A percentile compares a stretch with the other conserved stretches of the same genome.
These are phyloP conservation scores for Microcyclosporella mali DNA, from an alignment of 2,329 filamentous ascomycete species.

Conservation along the genomic window DNA sequence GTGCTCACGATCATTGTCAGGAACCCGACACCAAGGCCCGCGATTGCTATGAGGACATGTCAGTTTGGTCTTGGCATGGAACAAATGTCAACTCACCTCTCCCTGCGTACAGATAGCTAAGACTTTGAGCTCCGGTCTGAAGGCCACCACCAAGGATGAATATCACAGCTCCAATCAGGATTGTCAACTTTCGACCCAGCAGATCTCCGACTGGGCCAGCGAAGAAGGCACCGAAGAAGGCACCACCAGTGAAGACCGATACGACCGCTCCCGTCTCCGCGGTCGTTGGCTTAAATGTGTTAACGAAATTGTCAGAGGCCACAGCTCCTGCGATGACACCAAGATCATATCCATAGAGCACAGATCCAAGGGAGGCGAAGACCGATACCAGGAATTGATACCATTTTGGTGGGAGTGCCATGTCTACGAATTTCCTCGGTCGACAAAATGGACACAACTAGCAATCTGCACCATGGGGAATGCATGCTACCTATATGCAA, in stretches of 20 bases:
- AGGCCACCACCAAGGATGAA: slow-evolving; percentile 67
- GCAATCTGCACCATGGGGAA: too few species aligned
- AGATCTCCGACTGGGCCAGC: slow-evolving; percentile 59
- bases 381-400: slow-evolving; percentile 55
- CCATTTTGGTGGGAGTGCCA: slow-evolving; percentile 52
- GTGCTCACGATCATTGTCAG: slow-evolving; percentile 61
- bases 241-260: slow-evolving; percentile 69
- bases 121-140: slow-evolving; percentile 59
- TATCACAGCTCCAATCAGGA: slow-evolving; percentile 62
- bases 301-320: slow-evolving; percentile 38
- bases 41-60: slow-evolving; percentile 17
- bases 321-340: slow-evolving; percentile 57
- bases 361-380: slow-evolving; percentile 54
- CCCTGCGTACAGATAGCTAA: slow-evolving; percentile 62
- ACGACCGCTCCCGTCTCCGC: slow-evolving; percentile 59
- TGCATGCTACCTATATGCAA: too few species aligned
- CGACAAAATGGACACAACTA: too few species aligned
- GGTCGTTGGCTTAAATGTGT: slow-evolving; percentile 35
- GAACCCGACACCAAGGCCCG: slow-evolving; percentile 49
- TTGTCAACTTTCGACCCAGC: slow-evolving; percentile 65
- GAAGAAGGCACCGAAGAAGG: slow-evolving; percentile 61
- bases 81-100: slow-evolving; percentile 34
- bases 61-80: not conserved
- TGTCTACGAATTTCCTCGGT: slow-evolving; percentile 21
- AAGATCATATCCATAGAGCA: slow-evolving; percentile 53